Conservation (phyloP, 495 filamentous ascomycete species). For the Hypoxylon rickii region DNA sequence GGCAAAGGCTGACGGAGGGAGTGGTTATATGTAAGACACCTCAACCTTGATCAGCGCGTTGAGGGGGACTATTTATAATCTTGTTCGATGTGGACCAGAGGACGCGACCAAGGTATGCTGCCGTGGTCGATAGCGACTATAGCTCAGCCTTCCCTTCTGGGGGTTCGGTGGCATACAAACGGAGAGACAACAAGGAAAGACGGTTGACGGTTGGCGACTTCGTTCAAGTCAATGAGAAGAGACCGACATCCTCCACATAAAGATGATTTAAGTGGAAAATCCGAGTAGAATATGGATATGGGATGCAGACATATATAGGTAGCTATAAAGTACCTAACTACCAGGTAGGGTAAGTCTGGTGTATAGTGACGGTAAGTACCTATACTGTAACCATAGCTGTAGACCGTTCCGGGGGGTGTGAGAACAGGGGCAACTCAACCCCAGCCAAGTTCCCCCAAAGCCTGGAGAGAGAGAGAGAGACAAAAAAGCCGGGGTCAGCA, state of each 20-base stretch:
- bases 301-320: neutral
- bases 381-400: too few species aligned
- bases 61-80: neutral
- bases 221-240: too few species aligned
- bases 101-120: neutral
- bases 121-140: neutral
- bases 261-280: neutral
- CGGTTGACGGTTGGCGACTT: too few species aligned
- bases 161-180: neutral
- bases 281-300: neutral
- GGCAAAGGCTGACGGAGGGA: too few species aligned
- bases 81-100: too few species aligned
- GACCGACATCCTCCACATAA: too few species aligned
- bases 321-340: too few species aligned
- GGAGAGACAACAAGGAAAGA: neutral
- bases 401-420: neutral
- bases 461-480: too few species aligned
- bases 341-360: too few species aligned
- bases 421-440: too few species aligned
- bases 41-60: neutral
- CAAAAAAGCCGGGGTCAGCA: slow-evolving; percentile 13
- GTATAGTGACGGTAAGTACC: too few species aligned
- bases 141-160: neutral
- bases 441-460: neutral
- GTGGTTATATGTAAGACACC: too few species aligned